Conservation (phyloP, 371 early-diverging fungal species). For the Coemansia sp. region DNA sequence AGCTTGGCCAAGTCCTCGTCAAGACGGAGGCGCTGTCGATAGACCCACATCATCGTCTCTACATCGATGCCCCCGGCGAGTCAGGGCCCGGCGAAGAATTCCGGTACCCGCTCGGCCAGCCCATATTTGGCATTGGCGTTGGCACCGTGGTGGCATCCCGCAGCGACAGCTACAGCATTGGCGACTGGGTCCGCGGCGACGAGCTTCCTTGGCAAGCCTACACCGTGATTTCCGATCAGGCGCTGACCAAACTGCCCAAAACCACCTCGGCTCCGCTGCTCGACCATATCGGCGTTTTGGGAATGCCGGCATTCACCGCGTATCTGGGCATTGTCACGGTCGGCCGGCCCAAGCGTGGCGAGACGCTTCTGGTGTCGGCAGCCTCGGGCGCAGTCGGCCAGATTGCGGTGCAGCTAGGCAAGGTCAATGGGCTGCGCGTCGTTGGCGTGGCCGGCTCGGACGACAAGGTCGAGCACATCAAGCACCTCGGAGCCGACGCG, state of each 20-base stretch:
- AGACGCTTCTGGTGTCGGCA: conserved; percentile 66
- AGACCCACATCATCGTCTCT: conserved; percentile 49
- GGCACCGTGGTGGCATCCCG: conserved; percentile 52
- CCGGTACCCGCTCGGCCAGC: conserved; percentile 48
- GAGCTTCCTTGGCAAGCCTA: conserved; percentile 32
- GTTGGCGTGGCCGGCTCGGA: conserved; percentile 77
- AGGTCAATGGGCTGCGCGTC: conserved; percentile 67
- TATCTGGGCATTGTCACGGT: conserved; percentile 64
- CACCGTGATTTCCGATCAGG: conserved; percentile 16
- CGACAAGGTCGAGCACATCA: conserved; percentile 71
- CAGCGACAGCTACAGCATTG: conserved; percentile 32
- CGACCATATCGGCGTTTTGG: conserved; percentile 42
- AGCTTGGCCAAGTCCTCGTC: conserved; percentile 28
- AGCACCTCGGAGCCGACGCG: conserved; percentile 60
- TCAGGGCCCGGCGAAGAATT: neutral
- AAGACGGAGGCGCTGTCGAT: conserved; percentile 25
- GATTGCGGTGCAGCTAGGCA: conserved; percentile 69
- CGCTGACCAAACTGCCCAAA: conserved; percentile 27
- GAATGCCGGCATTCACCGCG: conserved; percentile 69
- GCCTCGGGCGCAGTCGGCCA: conserved; percentile 67
- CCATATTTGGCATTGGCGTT: conserved; percentile 52
- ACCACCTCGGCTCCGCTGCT: conserved; percentile 17
- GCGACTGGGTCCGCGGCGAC: conserved; percentile 51
- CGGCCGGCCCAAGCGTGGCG: conserved; percentile 59
- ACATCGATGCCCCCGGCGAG: conserved; percentile 26